These are phyloP conservation scores for Xylaria sp. DNA, from an alignment of 2,329 filamentous ascomycete genomes.

Conservation along the genomic window DNA sequence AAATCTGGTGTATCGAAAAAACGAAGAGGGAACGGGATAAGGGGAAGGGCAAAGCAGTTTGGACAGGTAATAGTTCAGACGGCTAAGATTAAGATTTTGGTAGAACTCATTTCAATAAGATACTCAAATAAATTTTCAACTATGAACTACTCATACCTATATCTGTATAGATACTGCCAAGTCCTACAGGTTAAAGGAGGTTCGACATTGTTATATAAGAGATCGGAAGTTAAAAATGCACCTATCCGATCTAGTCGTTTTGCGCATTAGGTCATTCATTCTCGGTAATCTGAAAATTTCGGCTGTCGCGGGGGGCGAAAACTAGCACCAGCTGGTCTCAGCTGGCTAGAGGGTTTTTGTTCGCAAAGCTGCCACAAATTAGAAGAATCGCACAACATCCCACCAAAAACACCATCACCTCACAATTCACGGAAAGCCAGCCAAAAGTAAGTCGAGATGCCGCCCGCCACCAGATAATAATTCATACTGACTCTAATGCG, in stretches of 20 bases:
- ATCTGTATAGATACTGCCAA: no score
- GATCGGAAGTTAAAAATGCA: background rate
- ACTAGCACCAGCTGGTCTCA: background rate
- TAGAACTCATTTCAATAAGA: no score
- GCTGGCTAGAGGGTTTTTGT: background rate
- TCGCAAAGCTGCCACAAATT: slow-evolving; percentile 40
- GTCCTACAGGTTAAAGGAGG: no score
- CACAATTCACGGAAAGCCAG: slow-evolving; percentile 51
- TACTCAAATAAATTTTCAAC: no score
- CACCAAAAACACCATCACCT: slow-evolving; percentile 40
- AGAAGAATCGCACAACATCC: slow-evolving; percentile 43
- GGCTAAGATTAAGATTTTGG: background rate
- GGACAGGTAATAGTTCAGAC: slow-evolving; percentile 11
- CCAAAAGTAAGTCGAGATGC: slow-evolving; percentile 59
- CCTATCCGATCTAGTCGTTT: background rate
- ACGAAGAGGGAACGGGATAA: slow-evolving; percentile 29
- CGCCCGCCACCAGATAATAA: slow-evolving; percentile 1
- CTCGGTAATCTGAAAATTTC: background rate
- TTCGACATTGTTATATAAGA: no score
- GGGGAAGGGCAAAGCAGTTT: slow-evolving; percentile 25
- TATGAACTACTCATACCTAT: no score
- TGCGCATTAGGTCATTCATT: no score
- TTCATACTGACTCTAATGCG: slow-evolving; percentile 50
- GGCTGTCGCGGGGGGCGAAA: background rate
- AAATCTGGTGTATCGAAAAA: slow-evolving; percentile 38